Conservation (phyloP, 306 rosid genomes). For the Malus domestica region DNA sequence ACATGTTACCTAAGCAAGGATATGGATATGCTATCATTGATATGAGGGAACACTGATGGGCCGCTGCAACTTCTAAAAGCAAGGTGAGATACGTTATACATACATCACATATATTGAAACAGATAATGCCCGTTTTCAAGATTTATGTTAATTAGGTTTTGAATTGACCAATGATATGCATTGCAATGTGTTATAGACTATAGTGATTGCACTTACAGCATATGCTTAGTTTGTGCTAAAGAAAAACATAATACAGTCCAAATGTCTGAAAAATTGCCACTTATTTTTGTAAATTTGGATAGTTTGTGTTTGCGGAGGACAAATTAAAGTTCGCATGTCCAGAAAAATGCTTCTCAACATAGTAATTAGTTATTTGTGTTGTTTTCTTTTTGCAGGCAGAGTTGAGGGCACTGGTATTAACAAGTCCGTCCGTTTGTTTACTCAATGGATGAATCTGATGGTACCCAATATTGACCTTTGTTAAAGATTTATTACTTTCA, state of each 20-base stretch:
- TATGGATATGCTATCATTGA: neutral
- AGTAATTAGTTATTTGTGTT: neutral
- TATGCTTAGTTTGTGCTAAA: neutral
- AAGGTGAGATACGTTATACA: neutral
- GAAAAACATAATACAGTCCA: neutral
- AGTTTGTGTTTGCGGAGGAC: neutral
- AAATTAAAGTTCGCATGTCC: neutral
- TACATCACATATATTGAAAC: neutral
- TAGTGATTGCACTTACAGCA: neutral
- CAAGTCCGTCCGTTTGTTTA: neutral
- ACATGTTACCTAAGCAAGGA: neutral
- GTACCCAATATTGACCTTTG: neutral
- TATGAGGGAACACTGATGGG: conserved; percentile 5
- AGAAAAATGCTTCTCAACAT: no score
- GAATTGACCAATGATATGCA: neutral
- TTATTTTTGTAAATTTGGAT: neutral
- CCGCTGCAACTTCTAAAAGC: neutral
- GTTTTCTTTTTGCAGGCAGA: conserved; percentile 2
- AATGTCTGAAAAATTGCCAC: neutral
- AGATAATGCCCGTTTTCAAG: neutral
- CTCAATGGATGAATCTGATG: neutral
- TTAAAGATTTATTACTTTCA: neutral
- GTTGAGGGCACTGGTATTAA: neutral
- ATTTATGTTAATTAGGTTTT: neutral
- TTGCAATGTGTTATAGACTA: neutral